Conservation (phyloP, 2,329 filamentous ascomycete genomes). For the Fusarium caatingaense region DNA sequence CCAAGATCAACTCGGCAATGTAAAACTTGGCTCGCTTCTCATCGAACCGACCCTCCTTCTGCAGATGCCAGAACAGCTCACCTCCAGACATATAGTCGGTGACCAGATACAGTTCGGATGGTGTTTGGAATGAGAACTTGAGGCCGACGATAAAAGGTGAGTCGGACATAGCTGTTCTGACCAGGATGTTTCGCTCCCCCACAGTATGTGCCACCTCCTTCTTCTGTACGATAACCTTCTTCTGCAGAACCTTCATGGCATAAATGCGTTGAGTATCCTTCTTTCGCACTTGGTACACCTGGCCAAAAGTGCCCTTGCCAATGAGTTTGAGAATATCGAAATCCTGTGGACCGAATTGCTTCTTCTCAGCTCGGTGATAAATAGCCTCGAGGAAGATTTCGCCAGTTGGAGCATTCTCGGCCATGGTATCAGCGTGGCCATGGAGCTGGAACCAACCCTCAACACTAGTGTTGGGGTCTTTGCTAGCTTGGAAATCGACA, state of each 20-base stretch:
- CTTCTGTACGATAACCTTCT: slow-evolving; percentile 99
- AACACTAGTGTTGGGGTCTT: slow-evolving; percentile 75
- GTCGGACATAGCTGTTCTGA: slow-evolving; percentile 93
- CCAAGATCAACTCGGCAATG: slow-evolving; percentile 95
- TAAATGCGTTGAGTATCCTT: slow-evolving; percentile 96
- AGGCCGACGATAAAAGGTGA: slow-evolving; percentile 98
- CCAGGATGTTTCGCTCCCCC: slow-evolving; percentile 95
- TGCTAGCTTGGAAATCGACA: slow-evolving; percentile 79
- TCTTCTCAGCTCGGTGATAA: slow-evolving; percentile 89
- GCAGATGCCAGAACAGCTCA: slow-evolving; percentile 97
- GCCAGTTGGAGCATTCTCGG: slow-evolving; percentile 81
- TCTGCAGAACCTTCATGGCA: slow-evolving; percentile 98
- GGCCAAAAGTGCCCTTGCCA: slow-evolving; percentile 97
- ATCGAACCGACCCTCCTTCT: slow-evolving; percentile 95
- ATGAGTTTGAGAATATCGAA: slow-evolving; percentile 97
- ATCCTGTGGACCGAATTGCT: slow-evolving; percentile 92
- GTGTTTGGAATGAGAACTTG: slow-evolving; percentile 98
- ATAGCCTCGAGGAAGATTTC: slow-evolving; percentile 89
- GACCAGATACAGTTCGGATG: slow-evolving; percentile 96
- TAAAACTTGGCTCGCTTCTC: slow-evolving; percentile 98
- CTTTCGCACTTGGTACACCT: slow-evolving; percentile 98
- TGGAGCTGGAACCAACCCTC: slow-evolving; percentile 88
- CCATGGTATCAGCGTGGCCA: slow-evolving; percentile 76
- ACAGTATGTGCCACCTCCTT: slow-evolving; percentile 98
- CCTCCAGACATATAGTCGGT: slow-evolving; percentile 99